These are phyloP conservation scores for Phytophthora brassicae DNA, from an alignment of 352 stramenopile species.

Conservation along the genomic window DNA sequence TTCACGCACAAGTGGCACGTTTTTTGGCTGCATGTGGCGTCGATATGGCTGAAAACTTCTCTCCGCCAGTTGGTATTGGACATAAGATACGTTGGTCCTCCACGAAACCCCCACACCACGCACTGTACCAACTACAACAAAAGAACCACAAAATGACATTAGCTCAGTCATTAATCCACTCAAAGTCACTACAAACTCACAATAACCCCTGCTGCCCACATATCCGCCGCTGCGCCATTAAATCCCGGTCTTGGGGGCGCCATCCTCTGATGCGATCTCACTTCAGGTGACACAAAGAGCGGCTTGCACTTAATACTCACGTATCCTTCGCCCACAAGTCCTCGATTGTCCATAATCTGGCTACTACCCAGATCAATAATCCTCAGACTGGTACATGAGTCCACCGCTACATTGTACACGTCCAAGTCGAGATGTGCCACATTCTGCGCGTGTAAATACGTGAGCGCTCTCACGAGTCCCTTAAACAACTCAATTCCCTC, in stretches of 20 bases:
- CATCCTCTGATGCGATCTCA: constrained; percentile 61
- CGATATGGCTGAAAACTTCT: constrained; percentile 79
- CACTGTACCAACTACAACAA: constrained; percentile 70
- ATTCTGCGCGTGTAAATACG: constrained; percentile 77
- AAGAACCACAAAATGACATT: neutral
- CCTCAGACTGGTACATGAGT: constrained; percentile 48
- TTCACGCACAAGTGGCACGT: constrained; percentile 75
- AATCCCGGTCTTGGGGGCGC: constrained; percentile 66
- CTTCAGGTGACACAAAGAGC: constrained; percentile 74
- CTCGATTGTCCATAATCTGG: constrained; percentile 74
- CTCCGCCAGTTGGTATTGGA: constrained; percentile 64
- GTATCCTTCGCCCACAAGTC: constrained; percentile 53
- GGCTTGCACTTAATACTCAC: constrained; percentile 86
- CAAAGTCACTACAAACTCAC: constrained; percentile 39
- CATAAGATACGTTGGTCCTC: constrained; percentile 62
- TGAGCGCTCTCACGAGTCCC: constrained; percentile 65
- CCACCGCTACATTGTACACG: constrained; percentile 86
- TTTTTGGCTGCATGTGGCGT: constrained; percentile 54
- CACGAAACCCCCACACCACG: constrained; percentile 78
- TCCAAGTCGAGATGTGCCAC: constrained; percentile 83
- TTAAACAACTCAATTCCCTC: constrained; percentile 71
- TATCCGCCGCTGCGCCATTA: constrained; percentile 67
- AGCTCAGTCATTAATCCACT: neutral
- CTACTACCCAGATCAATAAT: constrained; percentile 83
- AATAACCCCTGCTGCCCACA: constrained; percentile 83